phyloP scores from a whole-genome alignment of 2,329 filamentous ascomycete species.

The Keithomyces neogunnii region DNA sequence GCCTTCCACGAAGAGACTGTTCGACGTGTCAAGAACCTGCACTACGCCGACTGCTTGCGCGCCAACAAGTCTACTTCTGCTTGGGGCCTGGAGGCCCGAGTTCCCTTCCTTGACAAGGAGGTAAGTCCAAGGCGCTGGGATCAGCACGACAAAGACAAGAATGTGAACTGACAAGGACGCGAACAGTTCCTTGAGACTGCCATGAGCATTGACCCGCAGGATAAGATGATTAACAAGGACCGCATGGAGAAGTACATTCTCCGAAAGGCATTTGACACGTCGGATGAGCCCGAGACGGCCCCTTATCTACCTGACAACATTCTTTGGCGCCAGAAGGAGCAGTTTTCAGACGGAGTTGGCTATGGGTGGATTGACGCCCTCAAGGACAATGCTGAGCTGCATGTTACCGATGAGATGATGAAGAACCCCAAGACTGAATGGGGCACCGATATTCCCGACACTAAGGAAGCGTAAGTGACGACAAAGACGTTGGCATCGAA shows the following conservation, averaged over 20 bases:
- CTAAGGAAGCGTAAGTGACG: slow-evolving; percentile 75
- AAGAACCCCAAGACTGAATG: slow-evolving; percentile 96
- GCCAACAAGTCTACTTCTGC: slow-evolving; percentile 99
- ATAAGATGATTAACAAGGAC: slow-evolving; percentile 91
- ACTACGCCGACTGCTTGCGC: slow-evolving; percentile 89
- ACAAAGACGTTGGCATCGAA: not conserved
- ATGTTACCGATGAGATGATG: slow-evolving; percentile 96
- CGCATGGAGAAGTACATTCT: slow-evolving; percentile 96
- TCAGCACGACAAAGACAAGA: not conserved
- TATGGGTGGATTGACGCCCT: slow-evolving; percentile 98
- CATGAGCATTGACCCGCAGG: slow-evolving; percentile 89
- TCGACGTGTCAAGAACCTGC: slow-evolving; percentile 89
- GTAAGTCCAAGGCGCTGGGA: slow-evolving; percentile 27
- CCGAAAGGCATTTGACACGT: slow-evolving; percentile 93
- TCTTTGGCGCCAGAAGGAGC: slow-evolving; percentile 97
- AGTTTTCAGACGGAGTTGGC: slow-evolving; percentile 96
- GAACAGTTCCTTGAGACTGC: slow-evolving; percentile 73
- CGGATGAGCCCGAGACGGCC: slow-evolving; percentile 68
- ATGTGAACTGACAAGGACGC: slow-evolving; percentile 3
- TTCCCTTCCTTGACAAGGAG: slow-evolving; percentile 95
- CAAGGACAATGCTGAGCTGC: slow-evolving; percentile 84
- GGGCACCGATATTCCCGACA: slow-evolving; percentile 86
- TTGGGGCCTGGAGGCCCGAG: slow-evolving; percentile 95
- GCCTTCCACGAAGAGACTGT: slow-evolving; percentile 96
- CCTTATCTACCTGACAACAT: slow-evolving; percentile 95